phyloP scores from a whole-genome alignment of 2,329 filamentous ascomycete species.

The Rachicladosporium sp. region DNA sequence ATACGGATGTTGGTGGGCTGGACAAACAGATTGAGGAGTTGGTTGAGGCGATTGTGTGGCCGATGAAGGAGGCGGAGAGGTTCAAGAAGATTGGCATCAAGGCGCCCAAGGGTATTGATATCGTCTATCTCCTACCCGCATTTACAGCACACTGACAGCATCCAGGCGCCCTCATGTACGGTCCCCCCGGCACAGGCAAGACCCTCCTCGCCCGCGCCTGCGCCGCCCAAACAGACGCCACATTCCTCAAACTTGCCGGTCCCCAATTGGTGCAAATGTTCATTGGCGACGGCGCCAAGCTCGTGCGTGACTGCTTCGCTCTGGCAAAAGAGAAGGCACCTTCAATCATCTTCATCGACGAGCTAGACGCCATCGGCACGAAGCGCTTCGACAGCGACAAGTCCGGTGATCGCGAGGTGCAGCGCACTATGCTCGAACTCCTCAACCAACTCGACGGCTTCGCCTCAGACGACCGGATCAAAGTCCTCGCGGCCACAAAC shows the following conservation, averaged over 20 bases:
- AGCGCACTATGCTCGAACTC: conserved; percentile 95
- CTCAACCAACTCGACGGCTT: conserved; percentile 98
- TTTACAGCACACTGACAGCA: conserved; percentile 5
- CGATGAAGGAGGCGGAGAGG: conserved; percentile 97
- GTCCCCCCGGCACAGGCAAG: conserved; percentile 80
- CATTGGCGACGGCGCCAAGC: conserved; percentile 94
- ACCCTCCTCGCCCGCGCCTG: conserved; percentile 89
- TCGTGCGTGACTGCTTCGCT: conserved; percentile 94
- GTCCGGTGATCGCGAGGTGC: conserved; percentile 92
- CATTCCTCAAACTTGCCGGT: conserved; percentile 94
- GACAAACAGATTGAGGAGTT: conserved; percentile 99
- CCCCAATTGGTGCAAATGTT: conserved; percentile 99
- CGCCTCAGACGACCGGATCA: conserved; percentile 93
- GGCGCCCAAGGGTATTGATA: conserved; percentile 73
- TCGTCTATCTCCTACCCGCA: not conserved
- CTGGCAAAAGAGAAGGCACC: conserved; percentile 97
- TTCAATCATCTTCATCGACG: conserved; percentile 99
- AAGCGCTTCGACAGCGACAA: conserved; percentile 92
- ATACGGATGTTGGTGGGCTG: conserved; percentile 90
- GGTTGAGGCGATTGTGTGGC: conserved; percentile 97
- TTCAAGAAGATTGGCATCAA: conserved; percentile 99
- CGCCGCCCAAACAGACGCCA: conserved; percentile 94
- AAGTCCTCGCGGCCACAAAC: conserved; percentile 99
- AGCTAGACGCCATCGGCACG: conserved; percentile 97
- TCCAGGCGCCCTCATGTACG: conserved; percentile 92